phyloP scores from a whole-genome alignment of 169 alveolate genomes.

The Plasmodium relictum region DNA sequence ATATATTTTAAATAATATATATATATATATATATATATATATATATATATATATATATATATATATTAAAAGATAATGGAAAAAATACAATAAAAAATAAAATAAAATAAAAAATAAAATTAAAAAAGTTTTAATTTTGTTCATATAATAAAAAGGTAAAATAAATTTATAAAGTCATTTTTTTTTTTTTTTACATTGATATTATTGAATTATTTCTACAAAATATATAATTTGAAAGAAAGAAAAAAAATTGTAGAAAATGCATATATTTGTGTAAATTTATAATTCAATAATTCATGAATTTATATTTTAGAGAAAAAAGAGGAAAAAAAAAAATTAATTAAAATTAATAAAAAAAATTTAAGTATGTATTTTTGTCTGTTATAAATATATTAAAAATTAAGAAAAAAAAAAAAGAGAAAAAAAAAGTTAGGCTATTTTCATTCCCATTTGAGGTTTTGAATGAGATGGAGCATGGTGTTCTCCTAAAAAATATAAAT shows the following conservation, averaged over 20 bases:
- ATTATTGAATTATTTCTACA: background rate
- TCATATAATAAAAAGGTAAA: background rate
- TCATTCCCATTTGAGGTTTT: conserved; percentile 73
- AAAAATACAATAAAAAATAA: background rate
- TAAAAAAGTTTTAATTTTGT: no score
- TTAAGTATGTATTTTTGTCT: background rate
- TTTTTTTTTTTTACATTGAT: background rate
- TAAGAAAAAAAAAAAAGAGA: background rate
- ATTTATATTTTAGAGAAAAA: background rate
- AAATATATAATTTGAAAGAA: background rate
- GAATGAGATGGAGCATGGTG: conserved; percentile 77
- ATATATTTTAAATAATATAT: background rate
- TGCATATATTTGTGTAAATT: background rate
- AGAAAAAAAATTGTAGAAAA: background rate
- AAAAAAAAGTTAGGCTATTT: conserved; percentile 45
- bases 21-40: conserved; percentile 19
- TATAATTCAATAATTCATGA: background rate
- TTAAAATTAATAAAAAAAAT: conserved; percentile 16
- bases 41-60: conserved; percentile 12
- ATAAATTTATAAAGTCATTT: background rate
- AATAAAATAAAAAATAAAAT: background rate
- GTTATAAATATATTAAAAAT: conserved; percentile 25
- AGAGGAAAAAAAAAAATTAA: conserved; percentile 11
- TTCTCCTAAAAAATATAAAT: conserved; percentile 44
- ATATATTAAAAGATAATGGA: background rate